Percentiles rank a stretch among this genome's conserved stretches.
phyloP scores from a whole-genome alignment of 805 yeast species.

The Clavispora santaluciae region DNA sequence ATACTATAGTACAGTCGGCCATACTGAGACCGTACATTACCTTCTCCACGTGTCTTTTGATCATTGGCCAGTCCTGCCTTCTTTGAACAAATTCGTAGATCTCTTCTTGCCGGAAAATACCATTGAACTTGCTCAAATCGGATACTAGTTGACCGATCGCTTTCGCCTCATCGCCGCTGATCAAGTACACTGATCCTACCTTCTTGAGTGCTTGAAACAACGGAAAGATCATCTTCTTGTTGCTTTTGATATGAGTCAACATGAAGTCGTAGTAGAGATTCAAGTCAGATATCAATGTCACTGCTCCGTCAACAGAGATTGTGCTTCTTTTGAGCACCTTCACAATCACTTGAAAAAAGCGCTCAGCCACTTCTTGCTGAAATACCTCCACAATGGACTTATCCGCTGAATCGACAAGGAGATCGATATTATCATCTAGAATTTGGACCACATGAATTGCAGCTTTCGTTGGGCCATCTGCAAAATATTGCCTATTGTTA shows the following conservation, averaged over 20 bases:
- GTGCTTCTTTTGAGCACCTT: slow-evolving; percentile 69
- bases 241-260: slow-evolving; percentile 41
- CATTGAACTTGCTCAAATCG: slow-evolving; percentile 80
- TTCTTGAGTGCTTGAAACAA: slow-evolving; percentile 76
- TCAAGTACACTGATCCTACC: slow-evolving; percentile 77
- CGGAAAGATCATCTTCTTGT: slow-evolving; percentile 65
- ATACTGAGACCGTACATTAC: slow-evolving; percentile 90
- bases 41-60: slow-evolving; percentile 79
- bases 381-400: slow-evolving; percentile 85
- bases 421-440: slow-evolving; percentile 63
- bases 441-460: slow-evolving; percentile 60
- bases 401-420: slow-evolving; percentile 79
- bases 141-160: slow-evolving; percentile 80
- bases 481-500: slow-evolving; percentile 11
- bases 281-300: slow-evolving; percentile 73
- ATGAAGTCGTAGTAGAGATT: slow-evolving; percentile 76
- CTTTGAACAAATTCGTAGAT: slow-evolving; percentile 88
- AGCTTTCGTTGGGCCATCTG: slow-evolving; percentile 50
- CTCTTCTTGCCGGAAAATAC: slow-evolving; percentile 88
- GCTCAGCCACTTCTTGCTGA: slow-evolving; percentile 87
- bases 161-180: slow-evolving; percentile 67
- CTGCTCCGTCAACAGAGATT: slow-evolving; percentile 78
- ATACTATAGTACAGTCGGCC: slow-evolving; percentile 67
- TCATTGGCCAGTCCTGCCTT: slow-evolving; percentile 78
- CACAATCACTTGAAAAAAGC: slow-evolving; percentile 72